Evolutionary conservation across 2,329 filamentous ascomycete genomes (phyloP).

Genomic region (Pyricularia pennisetigena): DNA sequence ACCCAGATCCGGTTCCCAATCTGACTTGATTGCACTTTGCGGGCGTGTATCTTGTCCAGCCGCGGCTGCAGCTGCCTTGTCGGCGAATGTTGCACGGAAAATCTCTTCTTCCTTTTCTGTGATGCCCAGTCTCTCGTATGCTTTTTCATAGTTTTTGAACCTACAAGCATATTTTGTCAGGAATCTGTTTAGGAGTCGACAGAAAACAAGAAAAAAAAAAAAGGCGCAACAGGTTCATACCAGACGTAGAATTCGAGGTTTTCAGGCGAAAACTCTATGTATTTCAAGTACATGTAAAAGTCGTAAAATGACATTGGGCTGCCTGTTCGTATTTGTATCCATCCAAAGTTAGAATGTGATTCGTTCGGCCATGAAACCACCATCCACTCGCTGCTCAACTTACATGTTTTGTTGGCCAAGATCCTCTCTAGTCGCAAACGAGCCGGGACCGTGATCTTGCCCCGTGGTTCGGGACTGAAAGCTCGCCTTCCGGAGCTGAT

Average conservation of each 20-base stretch:
- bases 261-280: conserved; percentile 37
- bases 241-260: conserved; percentile 41
- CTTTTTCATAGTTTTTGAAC: conserved; percentile 33
- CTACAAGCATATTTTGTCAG: conserved; percentile 13
- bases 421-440: conserved; percentile 32
- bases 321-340: conserved; percentile 15
- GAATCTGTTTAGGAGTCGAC: background rate
- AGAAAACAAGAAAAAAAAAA: background rate
- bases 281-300: conserved; percentile 40
- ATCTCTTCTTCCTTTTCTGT: conserved; percentile 15
- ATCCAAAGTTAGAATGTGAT: background rate
- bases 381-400: conserved; percentile 4
- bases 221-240: conserved; percentile 16
- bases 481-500: conserved; percentile 23
- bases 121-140: conserved; percentile 13
- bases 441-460: conserved; percentile 25
- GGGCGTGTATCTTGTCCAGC: conserved; percentile 10
- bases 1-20: conserved; percentile 23
- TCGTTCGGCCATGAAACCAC: background rate
- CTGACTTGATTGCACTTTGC: background rate
- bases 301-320: conserved; percentile 39
- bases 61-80: conserved; percentile 3
- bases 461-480: conserved; percentile 24
- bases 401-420: conserved; percentile 37
- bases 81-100: background rate